Evolutionary conservation across 2,329 filamentous ascomycete species (phyloP), one percentile per base, ranked within the genome.

Genomic region (Colletotrichum musae): DNA sequence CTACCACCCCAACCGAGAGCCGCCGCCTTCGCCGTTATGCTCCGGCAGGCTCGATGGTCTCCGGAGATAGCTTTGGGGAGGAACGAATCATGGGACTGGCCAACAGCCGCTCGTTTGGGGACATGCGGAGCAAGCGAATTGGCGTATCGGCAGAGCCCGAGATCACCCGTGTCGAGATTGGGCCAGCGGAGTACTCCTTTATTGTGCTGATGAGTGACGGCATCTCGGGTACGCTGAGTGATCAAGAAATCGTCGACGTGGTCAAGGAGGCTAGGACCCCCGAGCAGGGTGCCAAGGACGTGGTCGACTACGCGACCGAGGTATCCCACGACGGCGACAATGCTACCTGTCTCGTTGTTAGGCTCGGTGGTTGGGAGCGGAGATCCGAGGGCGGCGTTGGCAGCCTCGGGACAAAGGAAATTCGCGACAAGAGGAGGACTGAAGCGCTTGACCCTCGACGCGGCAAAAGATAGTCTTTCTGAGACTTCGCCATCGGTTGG

Each of bases 241-340:
- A 99, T 77, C 95, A 98, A 82, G 96, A 99, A 82, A 94, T 98
- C 71, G 95, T 98, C 36, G 96, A 99, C 78, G 91, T 98, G 39
- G 87, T 98, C 75, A 98, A 98, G 80, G 96, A 99, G 81, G 93
- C 94, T 5, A 91, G 87, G 76, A 98, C 95, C 0, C 96, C 96
- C 0, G 95, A 97, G 74, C 90, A 97, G 77, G 96, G 91, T 3
- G 91, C 94, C 1, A 87, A 87, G 68, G 90, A 92, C 70, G 89
- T 99, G 7, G 94, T 97, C 32, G 89, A 89, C 64, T 98, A 96
- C 80, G 94, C 95, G 0, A 96, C 93, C 0, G 96, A 98, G 81
- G 93, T 97, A 4, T 91, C 89, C 28, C 84, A 74, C 16, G 85
- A 84, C 75, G 91, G 90, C 10, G 91, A 93, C 77, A 93, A 93